Evolutionary conservation across 2,329 filamentous ascomycete species (phyloP), one percentile per base, ranked within the genome.

Genomic region (Alternaria sp.): DNA sequence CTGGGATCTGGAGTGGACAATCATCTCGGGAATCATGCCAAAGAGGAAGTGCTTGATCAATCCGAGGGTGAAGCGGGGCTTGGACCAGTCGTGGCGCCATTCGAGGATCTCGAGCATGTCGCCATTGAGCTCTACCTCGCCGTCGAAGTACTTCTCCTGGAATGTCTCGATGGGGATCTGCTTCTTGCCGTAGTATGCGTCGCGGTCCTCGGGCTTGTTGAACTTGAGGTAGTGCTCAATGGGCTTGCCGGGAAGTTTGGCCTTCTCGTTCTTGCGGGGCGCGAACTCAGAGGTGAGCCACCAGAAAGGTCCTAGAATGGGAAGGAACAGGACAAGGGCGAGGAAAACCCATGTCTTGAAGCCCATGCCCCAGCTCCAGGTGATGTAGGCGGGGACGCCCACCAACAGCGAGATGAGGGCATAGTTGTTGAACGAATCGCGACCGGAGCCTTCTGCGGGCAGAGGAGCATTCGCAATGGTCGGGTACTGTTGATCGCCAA

Each of bases 111-210:
- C 95, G 67, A 98, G 87, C 75, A 87, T 88, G 82, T 98, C 96
- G 62, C 93, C 94, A 81, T 97, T 98, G 87, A 97, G 95, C 73
- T 97, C 93, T 68, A 97, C 93, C 62, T 97, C 90, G 62, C 93
- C 93, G 77, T 96, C 91, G 82, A 98, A 97, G 86, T 97, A 98
- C 91, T 95, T 97, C 83, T 97, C 94, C 79, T 96, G 90, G 86
- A 98, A 98, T 23, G 93, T 96, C 85, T 97, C 91, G 86, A 96
- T 91, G 58, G 93, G 90, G 65, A 96, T 93, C 84, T 91, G 94
- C 83, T 87, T 91, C 81, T 86, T 87, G 80, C 92, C 92, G 71
- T 87, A 86, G 83, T 93, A 96, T 82, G 90, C 93, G 74, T 83
- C 78, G 64, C 81, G 82, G 74, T 89, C 86, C 67, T 84, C 83